A percentile compares a stretch with the other conserved stretches of the same genome.
Conservation (phyloP, 1,139 yeast species). For the Kodamaea sp. region DNA sequence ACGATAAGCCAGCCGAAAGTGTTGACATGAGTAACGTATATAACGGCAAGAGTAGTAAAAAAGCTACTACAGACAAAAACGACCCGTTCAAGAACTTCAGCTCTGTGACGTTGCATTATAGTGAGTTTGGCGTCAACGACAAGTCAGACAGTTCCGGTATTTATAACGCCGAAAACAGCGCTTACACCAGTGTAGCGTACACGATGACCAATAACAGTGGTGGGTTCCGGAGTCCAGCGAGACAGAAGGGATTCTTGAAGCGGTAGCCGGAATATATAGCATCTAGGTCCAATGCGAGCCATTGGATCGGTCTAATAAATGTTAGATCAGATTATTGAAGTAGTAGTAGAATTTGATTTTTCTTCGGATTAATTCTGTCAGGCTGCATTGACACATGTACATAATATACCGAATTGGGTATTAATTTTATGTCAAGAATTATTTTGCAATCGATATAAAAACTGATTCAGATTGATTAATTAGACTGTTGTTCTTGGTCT, state of each 20-base stretch:
- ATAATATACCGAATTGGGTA: no score
- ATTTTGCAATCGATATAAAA: no score
- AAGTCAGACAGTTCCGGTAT: constrained; percentile 43
- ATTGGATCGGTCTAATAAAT: no score
- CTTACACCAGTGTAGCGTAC: constrained; percentile 68
- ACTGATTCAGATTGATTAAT: no score
- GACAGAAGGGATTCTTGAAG: constrained; percentile 34
- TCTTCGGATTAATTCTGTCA: no score
- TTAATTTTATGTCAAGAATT: no score
- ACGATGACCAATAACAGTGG: constrained; percentile 43
- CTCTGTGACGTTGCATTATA: constrained; percentile 86
- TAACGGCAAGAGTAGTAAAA: constrained; percentile 9
- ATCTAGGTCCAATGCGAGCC: no score
- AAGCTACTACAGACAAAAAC: constrained; percentile 22
- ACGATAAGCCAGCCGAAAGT: constrained; percentile 25
- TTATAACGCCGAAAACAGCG: constrained; percentile 45
- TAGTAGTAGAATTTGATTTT: no score
- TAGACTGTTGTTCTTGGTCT: no score
- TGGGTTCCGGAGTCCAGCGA: constrained; percentile 26
- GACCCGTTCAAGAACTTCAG: constrained; percentile 90
- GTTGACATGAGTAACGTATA: constrained; percentile 21
- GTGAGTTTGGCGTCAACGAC: constrained; percentile 29
- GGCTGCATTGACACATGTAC: no score
- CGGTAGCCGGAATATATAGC: no score
- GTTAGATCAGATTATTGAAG: no score